phyloP scores from a whole-genome alignment of 139 green algal genomes.

The Micractinium conductrix region DNA sequence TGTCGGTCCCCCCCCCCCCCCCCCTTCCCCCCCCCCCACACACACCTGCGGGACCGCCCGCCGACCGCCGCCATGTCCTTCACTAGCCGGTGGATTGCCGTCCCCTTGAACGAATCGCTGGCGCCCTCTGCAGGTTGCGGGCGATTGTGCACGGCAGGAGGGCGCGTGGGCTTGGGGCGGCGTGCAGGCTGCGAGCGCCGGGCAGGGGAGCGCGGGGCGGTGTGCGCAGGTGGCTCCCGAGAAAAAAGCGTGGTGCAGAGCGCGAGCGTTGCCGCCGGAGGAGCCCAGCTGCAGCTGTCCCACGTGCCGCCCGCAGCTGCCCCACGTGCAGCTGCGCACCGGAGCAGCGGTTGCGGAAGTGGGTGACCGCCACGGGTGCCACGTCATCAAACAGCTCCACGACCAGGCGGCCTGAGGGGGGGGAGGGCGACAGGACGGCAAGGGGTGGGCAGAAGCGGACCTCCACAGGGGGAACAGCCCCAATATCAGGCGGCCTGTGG shows the following conservation, averaged over 20 bases:
- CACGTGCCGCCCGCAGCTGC: too few species aligned
- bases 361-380: conserved; percentile 53
- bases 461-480: neutral
- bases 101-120: conserved; percentile 51
- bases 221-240: too few species aligned
- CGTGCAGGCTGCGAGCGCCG: too few species aligned
- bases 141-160: too few species aligned
- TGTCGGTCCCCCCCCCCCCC: too few species aligned
- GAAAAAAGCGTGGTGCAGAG: too few species aligned
- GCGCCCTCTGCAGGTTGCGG: conserved; percentile 55
- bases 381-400: conserved; percentile 80
- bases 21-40: too few species aligned
- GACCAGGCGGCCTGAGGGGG: conserved; percentile 64
- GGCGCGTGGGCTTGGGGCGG: too few species aligned
- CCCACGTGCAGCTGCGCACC: conserved; percentile 2
- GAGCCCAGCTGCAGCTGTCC: too few species aligned
- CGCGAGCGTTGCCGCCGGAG: too few species aligned
- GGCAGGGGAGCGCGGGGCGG: neutral
- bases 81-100: conserved; percentile 67
- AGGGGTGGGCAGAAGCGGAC: neutral
- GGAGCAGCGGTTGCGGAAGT: conserved; percentile 67
- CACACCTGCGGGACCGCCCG: conserved; percentile 39
- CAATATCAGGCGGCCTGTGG: too few species aligned
- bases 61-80: conserved; percentile 60
- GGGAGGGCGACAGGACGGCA: neutral